Evolutionary conservation across 176 grass and related monocot species (phyloP).

Genomic region (Hyparrhenia diplandra): DNA sequence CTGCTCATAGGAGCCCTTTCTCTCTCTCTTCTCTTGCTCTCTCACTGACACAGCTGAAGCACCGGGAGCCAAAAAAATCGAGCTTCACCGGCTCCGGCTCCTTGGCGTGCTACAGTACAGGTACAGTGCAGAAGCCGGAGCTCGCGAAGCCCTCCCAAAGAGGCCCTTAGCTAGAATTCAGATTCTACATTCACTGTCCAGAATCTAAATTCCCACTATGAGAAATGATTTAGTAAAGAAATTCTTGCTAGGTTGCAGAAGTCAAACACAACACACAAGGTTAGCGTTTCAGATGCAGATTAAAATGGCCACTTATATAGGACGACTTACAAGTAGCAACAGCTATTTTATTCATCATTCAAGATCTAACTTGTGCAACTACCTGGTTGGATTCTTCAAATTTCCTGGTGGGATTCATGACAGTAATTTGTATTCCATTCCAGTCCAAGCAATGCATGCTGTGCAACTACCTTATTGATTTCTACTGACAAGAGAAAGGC

Average conservation of each 20-base stretch:
- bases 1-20: too few relatives aligned
- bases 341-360: not conserved
- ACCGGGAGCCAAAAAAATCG: too few relatives aligned
- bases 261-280: not conserved
- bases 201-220: not conserved
- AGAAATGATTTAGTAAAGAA: not conserved
- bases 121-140: too few relatives aligned
- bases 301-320: not conserved
- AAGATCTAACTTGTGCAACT: not conserved
- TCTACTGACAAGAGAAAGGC: conserved; percentile 19
- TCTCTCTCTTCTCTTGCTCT: too few relatives aligned
- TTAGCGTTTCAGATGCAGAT: not conserved
- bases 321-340: not conserved
- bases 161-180: not conserved
- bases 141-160: too few relatives aligned
- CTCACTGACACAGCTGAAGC: too few relatives aligned
- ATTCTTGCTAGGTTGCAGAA: not conserved
- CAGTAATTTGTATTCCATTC: conserved; percentile 1
- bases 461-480: conserved; percentile 41
- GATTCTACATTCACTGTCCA: not conserved
- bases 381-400: too few relatives aligned
- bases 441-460: not conserved
- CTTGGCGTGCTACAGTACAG: too few relatives aligned
- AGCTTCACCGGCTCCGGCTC: too few relatives aligned
- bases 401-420: not conserved